Base-by-base conservation (phyloP, 257 asterid genomes). In the Ilex aquifolium region DNA sequence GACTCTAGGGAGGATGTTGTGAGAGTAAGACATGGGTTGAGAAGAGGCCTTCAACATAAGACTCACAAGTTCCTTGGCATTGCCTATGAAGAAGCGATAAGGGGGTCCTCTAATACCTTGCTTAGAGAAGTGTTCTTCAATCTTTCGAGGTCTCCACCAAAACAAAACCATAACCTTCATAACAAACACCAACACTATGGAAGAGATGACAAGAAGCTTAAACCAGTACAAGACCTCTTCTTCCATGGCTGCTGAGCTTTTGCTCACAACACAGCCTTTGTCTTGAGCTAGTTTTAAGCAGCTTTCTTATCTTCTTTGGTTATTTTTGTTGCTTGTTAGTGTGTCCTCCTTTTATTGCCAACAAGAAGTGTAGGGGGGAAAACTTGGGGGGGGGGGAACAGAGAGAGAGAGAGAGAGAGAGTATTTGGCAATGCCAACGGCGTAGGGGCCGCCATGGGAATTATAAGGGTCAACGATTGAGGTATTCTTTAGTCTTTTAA, bases 101-200 rank as follows among this genome's bases (percentile, higher is more conserved):
- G 79, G 81, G 3, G 84, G 84, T 5, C 84, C 84, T 66, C 76
- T 79, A 50, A 79, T 79, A 4, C 84, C 84, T 62, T 79, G 84
- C 63, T 79, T 75, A 6, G 76, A 67, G 63, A 79, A 79, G 70
- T 79, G 84, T 49, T 75, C 59, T 63, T 79, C 84, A 32, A 75
- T 75, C 66, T 75, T 72, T 46, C 70, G 72, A 13, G 84, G 84
- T 52, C 76, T 72, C 77, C 80, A 75, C 81, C 81, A 79, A 29
- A 79, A 70, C 60, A 71, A 31, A 64, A 30, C 55, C 5, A 64
- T 55, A 13, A 65, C 70, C 57, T 74, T 75, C 10, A 67, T 54
- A 66, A 69, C n/a, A 3, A 75, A n/a, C 6, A 72, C 29, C 2
- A 65, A 32, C n/a, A 75, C 44, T 16, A 69, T 13, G 10, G 44